Evolutionary conservation across 2,329 filamentous ascomycete species (phyloP).

Genomic region (Ophiostoma himal-ulmi): DNA sequence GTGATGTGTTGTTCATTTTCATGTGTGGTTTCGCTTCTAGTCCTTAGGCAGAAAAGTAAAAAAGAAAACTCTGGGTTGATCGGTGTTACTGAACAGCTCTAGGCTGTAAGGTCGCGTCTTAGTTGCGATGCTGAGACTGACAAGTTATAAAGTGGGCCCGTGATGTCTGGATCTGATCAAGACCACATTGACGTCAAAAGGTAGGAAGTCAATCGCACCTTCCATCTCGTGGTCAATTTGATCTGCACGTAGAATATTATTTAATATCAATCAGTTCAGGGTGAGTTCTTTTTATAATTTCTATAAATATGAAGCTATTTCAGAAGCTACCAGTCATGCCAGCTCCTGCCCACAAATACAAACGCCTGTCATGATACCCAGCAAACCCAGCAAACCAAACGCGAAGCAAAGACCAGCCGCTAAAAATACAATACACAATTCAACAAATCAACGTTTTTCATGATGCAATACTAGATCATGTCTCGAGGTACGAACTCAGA

Average conservation of each 20-base stretch:
- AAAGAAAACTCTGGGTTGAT: no score
- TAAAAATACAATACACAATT: neutral
- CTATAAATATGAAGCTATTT: constrained; percentile 4
- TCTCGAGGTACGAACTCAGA: constrained; percentile 48
- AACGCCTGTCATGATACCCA: constrained; percentile 8
- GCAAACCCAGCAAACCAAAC: neutral
- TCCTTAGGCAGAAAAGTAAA: no score
- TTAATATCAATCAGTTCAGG: neutral
- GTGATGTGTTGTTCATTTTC: neutral
- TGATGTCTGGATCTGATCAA: constrained; percentile 5
- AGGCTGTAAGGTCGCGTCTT: neutral
- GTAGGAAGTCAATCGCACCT: neutral
- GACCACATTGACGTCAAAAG: neutral
- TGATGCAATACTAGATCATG: neutral
- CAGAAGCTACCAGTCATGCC: constrained; percentile 1
- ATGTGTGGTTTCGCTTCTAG: neutral
- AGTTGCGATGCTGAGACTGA: neutral
- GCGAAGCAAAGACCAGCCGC: neutral
- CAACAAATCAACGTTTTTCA: neutral
- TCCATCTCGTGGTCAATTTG: neutral
- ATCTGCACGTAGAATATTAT: neutral
- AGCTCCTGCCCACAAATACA: constrained; percentile 1
- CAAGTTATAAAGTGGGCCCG: constrained; percentile 8
- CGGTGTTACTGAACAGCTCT: neutral
- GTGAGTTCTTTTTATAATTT: neutral